Conservation (phyloP, 2,329 filamentous ascomycete species). For the Cladosporium sp. region DNA sequence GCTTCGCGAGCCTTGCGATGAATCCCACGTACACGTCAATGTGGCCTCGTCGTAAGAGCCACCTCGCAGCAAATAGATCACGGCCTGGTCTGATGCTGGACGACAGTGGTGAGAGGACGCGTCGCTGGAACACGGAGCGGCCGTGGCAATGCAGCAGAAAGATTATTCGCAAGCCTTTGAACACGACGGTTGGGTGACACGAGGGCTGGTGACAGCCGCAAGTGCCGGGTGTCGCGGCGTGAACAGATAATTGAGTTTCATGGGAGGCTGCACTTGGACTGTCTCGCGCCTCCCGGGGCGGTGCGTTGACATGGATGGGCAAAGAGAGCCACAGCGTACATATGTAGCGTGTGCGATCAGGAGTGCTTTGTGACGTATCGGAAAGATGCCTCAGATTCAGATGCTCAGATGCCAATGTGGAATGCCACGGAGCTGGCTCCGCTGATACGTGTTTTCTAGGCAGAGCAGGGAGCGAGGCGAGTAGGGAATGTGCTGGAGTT, state of each 20-base stretch:
- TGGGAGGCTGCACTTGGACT: background rate
- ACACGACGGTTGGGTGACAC: background rate
- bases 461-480: background rate
- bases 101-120: slow-evolving; percentile 2
- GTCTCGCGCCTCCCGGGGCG: background rate
- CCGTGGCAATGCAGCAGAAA: background rate
- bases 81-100: slow-evolving; percentile 7
- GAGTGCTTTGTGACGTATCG: slow-evolving; percentile 14
- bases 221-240: slow-evolving; percentile 12
- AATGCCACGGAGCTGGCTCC: background rate
- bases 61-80: slow-evolving; percentile 6
- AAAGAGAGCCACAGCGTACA: background rate
- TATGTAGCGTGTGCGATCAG: slow-evolving; percentile 3
- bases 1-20: background rate
- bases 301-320: background rate
- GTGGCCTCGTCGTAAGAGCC: background rate
- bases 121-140: slow-evolving; percentile 10
- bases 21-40: background rate
- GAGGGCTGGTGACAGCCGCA: slow-evolving; percentile 12
- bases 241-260: slow-evolving; percentile 6
- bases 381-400: background rate
- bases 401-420: background rate
- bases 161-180: background rate
- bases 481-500: background rate
- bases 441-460: background rate